A percentile compares a stretch with the other conserved stretches of the same genome.
Conservation (phyloP, 371 early-diverging fungal species). For the Mortierella sp. region DNA sequence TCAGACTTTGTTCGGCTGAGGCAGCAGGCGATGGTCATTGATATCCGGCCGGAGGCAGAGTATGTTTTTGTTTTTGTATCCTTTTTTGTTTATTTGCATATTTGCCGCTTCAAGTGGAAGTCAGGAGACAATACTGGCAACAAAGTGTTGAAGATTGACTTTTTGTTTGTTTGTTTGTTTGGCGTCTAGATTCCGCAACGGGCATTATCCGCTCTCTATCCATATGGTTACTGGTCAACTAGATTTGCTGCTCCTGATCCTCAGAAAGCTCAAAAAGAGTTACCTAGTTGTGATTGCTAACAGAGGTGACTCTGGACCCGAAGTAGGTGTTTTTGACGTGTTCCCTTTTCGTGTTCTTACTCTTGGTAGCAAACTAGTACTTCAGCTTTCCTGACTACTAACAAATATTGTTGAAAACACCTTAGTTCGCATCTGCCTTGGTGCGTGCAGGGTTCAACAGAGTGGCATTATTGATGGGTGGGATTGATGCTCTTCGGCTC, state of each 20-base stretch:
- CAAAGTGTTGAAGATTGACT: no score
- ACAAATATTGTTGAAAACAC: background rate
- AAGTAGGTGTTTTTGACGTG: conserved; percentile 54
- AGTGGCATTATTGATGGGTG: conserved; percentile 68
- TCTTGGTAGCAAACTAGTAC: background rate
- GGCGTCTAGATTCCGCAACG: conserved; percentile 60
- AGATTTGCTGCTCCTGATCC: conserved; percentile 58
- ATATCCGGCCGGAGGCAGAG: conserved; percentile 71
- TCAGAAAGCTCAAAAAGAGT: conserved; percentile 67
- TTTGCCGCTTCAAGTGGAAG: background rate
- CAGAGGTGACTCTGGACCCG: conserved; percentile 61
- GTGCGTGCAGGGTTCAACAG: conserved; percentile 62
- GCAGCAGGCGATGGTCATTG: conserved; percentile 66
- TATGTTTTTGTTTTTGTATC: conserved; percentile 23
- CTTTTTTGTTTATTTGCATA: background rate
- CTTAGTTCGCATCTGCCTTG: conserved; percentile 65
- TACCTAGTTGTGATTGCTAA: conserved; percentile 69
- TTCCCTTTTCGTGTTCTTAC: background rate
- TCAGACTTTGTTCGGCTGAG: conserved; percentile 63
- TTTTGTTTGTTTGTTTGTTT: background rate
- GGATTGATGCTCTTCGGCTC: conserved; percentile 64
- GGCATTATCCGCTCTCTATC: conserved; percentile 70
- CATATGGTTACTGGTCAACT: conserved; percentile 64
- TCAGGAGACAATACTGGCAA: no score
- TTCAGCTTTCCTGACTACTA: background rate